Base-by-base conservation (phyloP, 495 filamentous ascomycete species). In the Ramalina intermedia region DNA sequence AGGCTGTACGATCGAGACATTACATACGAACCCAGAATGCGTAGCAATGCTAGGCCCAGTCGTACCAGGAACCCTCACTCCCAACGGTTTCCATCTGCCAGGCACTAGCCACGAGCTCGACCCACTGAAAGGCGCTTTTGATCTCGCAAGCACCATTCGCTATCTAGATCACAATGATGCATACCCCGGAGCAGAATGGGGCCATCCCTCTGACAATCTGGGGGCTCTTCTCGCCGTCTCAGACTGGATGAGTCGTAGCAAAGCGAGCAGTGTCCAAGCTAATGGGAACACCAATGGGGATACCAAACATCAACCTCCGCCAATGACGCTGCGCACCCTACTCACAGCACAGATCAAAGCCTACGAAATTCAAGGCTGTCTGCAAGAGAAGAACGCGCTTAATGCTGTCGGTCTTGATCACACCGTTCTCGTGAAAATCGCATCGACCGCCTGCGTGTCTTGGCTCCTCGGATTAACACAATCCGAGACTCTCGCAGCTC, bases 81-180 rank as follows among this genome's bases (percentile, higher is more conserved):
- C 60, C 13, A 46, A 58, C 47, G 69, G 69, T 12, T 71, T 70
- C 53, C 54, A 52, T 26, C 43, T 72, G 1, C 69, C 69, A 1
- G 69, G 69, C 1, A 72, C 69, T 9, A 4, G 35, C 13, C 54
- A 58, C 16, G 23, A 54, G 4, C 43, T 69, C 2, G 67, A 71
- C 49, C 59, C 61, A 2, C 27, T 70, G 0, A 59, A 69, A 41
- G 69, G 69, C 2, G 61, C 67, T 6, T 72, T 71, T 39, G 61
- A 66, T 41, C n/a, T 72, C 27, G 66, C 66, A 3, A 49, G 60
- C 7, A 47, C 70, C 49, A 67, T 72, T 16, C 59, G 67, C 6
- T 70, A 71, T 51, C 54, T 70, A 17, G 70, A 72, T 51, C 67
- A 70, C 42, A 72, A 70, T 44, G 69, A 72, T 60, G 68, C 63